Percentiles rank a stretch among this genome's conserved stretches.
phyloP scores from a whole-genome alignment of 768 basidiomycete species.

The Trametes cingulata region DNA sequence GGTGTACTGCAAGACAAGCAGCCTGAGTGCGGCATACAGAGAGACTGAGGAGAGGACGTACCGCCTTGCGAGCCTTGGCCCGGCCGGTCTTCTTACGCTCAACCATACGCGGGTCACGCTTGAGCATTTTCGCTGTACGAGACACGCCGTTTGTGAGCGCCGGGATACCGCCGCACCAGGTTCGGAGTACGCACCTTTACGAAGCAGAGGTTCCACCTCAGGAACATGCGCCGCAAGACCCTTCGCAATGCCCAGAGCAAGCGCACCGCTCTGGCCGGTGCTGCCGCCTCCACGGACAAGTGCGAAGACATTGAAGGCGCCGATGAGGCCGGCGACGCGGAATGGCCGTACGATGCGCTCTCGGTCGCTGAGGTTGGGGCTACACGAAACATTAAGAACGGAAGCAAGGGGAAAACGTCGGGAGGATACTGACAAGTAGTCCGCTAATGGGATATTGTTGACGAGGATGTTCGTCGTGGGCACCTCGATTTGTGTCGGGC shows the following conservation, averaged over 20 bases:
- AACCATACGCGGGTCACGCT: conserved; percentile 95
- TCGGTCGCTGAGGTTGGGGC: conserved; percentile 65
- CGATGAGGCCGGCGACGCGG: conserved; percentile 78
- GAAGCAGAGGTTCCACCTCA: conserved; percentile 61
- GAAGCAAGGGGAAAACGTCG: background rate
- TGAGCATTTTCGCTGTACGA: conserved; percentile 71
- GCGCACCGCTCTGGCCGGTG: conserved; percentile 90
- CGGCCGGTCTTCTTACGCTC: conserved; percentile 96
- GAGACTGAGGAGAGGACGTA: conserved; percentile 43
- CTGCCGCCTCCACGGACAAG: conserved; percentile 80
- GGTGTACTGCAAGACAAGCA: conserved; percentile 55
- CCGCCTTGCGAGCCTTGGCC: conserved; percentile 90
- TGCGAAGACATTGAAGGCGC: conserved; percentile 73
- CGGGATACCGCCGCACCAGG: background rate
- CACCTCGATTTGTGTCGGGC: conserved; percentile 35
- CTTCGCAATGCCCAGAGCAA: conserved; percentile 75
- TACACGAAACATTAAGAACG: background rate
- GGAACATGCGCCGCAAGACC: conserved; percentile 74
- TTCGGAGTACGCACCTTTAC: conserved; percentile 59
- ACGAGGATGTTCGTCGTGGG: conserved; percentile 71
- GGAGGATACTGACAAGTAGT: conserved; percentile 60
- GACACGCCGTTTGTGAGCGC: background rate
- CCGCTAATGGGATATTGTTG: conserved; percentile 78
- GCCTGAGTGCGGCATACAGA: conserved; percentile 9
- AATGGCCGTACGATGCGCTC: conserved; percentile 83